Base-by-base conservation (phyloP, 2,329 filamentous ascomycete species). In the Dactylellina parvicollis region DNA sequence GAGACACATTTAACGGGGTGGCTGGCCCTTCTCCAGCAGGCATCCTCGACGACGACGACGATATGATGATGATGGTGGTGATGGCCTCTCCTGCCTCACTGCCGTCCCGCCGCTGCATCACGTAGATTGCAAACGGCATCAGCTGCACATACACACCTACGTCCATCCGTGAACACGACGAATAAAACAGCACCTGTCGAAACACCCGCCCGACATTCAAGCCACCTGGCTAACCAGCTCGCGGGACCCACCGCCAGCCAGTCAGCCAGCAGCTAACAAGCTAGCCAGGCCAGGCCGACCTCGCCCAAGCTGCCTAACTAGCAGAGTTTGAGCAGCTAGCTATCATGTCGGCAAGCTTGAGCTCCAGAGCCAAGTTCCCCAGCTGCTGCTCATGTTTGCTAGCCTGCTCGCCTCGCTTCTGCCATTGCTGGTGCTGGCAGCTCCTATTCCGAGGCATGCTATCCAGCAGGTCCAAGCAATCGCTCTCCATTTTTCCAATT, bases 321-420 rank as follows among this genome's bases (percentile, higher is more conserved):
- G 26, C 61, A 52, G 32, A 62, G 59, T 49, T 42, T 54, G 56
- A 55, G 14, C 46, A 56, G 40, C n/a, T n/a, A n/a, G n/a, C n/a
- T n/a, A n/a, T n/a, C 61, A 65, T 40, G 18, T 60, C 12, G 44
- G 40, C 8, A 30, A 50, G 66, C 57, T 67, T 34, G 54, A 71
- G 66, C 66, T 71, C 65, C 50, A 56, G 42, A 61, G 65, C 65
- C 56, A 54, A 64, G 59, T 44, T 22, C 32, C 42, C 34, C 32
- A 14, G 40, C 40, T 44, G n/a, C n/a, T n/a, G n/a, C 20, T 24
- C 36, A 7, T 40, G 9, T 16, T 14, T 16, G 16, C 40, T 20
- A 9, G 16, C 20, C 34, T 22, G 10, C 38, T 49, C 30, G 30
- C 40, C 42, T 10, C 30, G 54, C 38, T n/a, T n/a, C n/a, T n/a